Evolutionary conservation across 2,329 filamentous ascomycete genomes (phyloP).

Genomic region (Colletotrichum limetticola): DNA sequence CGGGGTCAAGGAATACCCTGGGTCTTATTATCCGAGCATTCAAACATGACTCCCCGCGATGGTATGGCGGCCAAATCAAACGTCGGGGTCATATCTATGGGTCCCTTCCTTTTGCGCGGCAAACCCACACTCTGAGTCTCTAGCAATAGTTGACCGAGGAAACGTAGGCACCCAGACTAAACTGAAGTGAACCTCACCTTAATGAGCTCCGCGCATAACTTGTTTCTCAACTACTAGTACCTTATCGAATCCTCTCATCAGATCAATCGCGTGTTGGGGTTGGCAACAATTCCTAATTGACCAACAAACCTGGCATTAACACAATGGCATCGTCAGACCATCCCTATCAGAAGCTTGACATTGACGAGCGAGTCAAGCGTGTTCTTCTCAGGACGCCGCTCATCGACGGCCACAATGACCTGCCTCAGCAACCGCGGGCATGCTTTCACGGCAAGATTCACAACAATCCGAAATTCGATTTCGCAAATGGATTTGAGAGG

Average conservation of each 20-base stretch:
- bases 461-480: conserved; percentile 46
- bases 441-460: conserved; percentile 45
- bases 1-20: background rate
- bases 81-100: background rate
- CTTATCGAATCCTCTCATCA: no score
- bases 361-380: conserved; percentile 44
- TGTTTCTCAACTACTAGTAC: no score
- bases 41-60: background rate
- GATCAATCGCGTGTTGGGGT: background rate
- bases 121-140: background rate
- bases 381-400: conserved; percentile 42
- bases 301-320: background rate
- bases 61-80: background rate
- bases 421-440: conserved; percentile 41
- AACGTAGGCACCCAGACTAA: background rate
- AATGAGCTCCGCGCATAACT: background rate
- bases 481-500: conserved; percentile 43
- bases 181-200: no score
- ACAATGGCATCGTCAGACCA: conserved; percentile 8
- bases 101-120: conserved; percentile 14
- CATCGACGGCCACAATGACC: conserved; percentile 50
- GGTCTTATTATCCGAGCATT: background rate
- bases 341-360: conserved; percentile 22
- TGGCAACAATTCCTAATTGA: background rate
- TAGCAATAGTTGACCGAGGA: conserved; percentile 9